Conservation (phyloP, 306 rosid genomes). For the Quercus dentata region DNA sequence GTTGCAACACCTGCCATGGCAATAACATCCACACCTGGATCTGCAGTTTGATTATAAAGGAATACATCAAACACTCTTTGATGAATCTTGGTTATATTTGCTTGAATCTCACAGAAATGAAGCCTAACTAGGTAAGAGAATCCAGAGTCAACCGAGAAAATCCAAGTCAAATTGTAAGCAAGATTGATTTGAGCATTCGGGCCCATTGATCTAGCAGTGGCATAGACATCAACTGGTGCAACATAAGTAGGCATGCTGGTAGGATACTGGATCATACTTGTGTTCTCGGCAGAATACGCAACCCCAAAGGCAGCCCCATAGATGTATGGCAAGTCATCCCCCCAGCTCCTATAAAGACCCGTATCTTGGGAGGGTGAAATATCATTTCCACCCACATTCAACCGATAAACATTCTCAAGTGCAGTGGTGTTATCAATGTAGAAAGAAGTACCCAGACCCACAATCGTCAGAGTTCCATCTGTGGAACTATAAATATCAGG, state of each 20-base stretch:
- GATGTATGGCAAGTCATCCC: slow-evolving; percentile 53
- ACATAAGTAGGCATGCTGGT: slow-evolving; percentile 39
- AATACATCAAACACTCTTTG: slow-evolving; percentile 69
- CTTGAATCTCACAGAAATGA: slow-evolving; percentile 70
- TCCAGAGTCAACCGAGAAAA: slow-evolving; percentile 71
- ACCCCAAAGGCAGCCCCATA: slow-evolving; percentile 70
- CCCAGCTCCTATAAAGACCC: slow-evolving; percentile 79
- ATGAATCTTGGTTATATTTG: slow-evolving; percentile 27
- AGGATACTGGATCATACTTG: slow-evolving; percentile 34
- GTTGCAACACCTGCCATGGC: not conserved
- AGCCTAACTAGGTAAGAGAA: slow-evolving; percentile 85
- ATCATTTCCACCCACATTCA: slow-evolving; percentile 88
- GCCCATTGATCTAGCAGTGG: slow-evolving; percentile 88
- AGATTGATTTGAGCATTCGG: slow-evolving; percentile 38
- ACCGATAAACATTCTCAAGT: slow-evolving; percentile 66
- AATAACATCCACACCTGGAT: slow-evolving; percentile 45
- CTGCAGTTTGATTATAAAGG: slow-evolving; percentile 69
- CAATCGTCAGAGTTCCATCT: slow-evolving; percentile 40
- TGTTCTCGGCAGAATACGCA: slow-evolving; percentile 13
- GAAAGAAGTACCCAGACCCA: slow-evolving; percentile 31
- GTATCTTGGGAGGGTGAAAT: slow-evolving; percentile 75
- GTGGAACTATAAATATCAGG: slow-evolving; percentile 64
- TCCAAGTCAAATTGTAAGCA: slow-evolving; percentile 71
- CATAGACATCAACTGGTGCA: slow-evolving; percentile 67
- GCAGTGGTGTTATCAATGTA: slow-evolving; percentile 63